Evolutionary conservation across 2,329 filamentous ascomycete species (phyloP).

Genomic region (Grosmannia serpens): DNA sequence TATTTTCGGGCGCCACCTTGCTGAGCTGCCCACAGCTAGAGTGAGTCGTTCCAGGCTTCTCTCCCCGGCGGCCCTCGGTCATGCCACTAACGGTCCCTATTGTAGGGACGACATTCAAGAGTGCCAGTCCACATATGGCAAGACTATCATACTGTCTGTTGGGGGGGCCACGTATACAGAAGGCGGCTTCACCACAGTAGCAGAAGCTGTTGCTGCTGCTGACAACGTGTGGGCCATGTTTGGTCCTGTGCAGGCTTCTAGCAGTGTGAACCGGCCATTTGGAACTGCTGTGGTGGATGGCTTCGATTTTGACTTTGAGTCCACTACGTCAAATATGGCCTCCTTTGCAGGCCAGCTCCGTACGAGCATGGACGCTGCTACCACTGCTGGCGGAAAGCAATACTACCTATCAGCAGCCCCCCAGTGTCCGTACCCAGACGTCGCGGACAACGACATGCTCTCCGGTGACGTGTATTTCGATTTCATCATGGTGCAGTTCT

Average conservation of each 20-base stretch:
- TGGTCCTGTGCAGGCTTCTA: conserved; percentile 39
- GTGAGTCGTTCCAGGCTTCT: conserved; percentile 26
- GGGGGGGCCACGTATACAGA: conserved; percentile 61
- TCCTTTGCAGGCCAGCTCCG: conserved; percentile 50
- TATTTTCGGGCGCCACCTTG: conserved; percentile 45
- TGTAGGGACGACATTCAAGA: conserved; percentile 35
- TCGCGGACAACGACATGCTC: conserved; percentile 45
- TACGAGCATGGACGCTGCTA: conserved; percentile 38
- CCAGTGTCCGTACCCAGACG: conserved; percentile 57
- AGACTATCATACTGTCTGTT: conserved; percentile 62
- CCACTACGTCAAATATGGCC: conserved; percentile 44
- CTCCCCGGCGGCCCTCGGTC: not conserved
- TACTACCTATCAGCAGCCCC: conserved; percentile 55
- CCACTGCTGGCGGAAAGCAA: conserved; percentile 32
- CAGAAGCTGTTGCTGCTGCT: conserved; percentile 43
- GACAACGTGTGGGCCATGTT: conserved; percentile 60
- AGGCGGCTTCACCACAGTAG: conserved; percentile 47
- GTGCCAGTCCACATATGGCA: conserved; percentile 51
- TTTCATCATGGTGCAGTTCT: conserved; percentile 54
- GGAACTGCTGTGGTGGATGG: conserved; percentile 55
- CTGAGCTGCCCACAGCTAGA: conserved; percentile 53
- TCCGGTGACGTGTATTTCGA: conserved; percentile 43
- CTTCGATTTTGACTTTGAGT: conserved; percentile 68
- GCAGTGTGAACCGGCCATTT: conserved; percentile 49
- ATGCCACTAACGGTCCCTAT: not conserved